phyloP scores from a whole-genome alignment of 306 rosid species.

The Quercus aquifolioides region DNA sequence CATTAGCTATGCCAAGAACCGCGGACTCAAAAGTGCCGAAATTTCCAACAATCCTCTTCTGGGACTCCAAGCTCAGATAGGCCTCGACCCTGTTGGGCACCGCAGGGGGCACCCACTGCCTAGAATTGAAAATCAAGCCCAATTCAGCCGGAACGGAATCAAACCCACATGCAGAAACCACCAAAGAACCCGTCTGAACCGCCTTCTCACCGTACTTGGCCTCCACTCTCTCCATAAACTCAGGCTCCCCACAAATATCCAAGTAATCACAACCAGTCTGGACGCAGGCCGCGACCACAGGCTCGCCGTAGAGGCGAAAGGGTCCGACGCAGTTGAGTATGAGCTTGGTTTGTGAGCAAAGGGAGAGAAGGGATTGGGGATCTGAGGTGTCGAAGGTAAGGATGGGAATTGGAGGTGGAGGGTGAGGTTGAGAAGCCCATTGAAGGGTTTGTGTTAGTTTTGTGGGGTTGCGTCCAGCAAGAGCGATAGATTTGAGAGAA shows the following conservation, averaged over 20 bases:
- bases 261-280: slow-evolving; percentile 71
- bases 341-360: slow-evolving; percentile 62
- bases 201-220: slow-evolving; percentile 42
- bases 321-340: slow-evolving; percentile 94
- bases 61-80: slow-evolving; percentile 65
- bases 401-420: slow-evolving; percentile 56
- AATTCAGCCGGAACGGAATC: slow-evolving; percentile 90
- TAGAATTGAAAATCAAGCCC: slow-evolving; percentile 71
- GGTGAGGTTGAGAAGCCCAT: slow-evolving; percentile 63
- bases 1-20: slow-evolving; percentile 64
- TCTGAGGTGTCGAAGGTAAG: slow-evolving; percentile 62
- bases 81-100: slow-evolving; percentile 64
- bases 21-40: slow-evolving; percentile 79
- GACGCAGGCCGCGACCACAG: slow-evolving; percentile 72
- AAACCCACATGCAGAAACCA: slow-evolving; percentile 86
- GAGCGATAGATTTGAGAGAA: slow-evolving; percentile 62
- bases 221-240: slow-evolving; percentile 83
- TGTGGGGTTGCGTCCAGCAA: slow-evolving; percentile 67
- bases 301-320: slow-evolving; percentile 75
- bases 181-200: slow-evolving; percentile 48
- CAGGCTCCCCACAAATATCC: slow-evolving; percentile 86
- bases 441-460: slow-evolving; percentile 56
- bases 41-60: slow-evolving; percentile 64
- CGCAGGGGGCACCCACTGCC: slow-evolving; percentile 54
- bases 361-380: slow-evolving; percentile 49